Base-by-base conservation (phyloP, 140 eudicot species). In the Stevia rebaudiana region DNA sequence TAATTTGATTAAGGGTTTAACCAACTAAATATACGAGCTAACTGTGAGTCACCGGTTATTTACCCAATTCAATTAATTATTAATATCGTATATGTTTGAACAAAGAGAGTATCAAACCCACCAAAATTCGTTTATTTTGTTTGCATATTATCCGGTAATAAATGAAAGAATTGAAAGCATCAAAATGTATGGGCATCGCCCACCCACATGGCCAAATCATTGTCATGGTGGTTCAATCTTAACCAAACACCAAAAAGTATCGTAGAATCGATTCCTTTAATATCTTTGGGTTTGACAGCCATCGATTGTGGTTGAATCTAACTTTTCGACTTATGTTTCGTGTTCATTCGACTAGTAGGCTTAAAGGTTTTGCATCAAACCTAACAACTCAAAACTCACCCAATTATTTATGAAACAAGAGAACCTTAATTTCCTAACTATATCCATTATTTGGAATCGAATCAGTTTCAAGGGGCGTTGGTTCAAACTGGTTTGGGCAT, bases 161-260 rank as follows among this genome's bases (percentile, higher is more conserved):
- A 50, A 11, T 51, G 16, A 22, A 35, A 51, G 22, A 51, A 22
- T 22, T 51, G 33, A 21, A 51, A 51, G 58, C 58, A 51, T 51
- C 58, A 46, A 46, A 46, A 11, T 44, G 22, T 44, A 44, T 2
- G 50, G 50, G 50, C 41, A 36, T 8, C 25, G 18, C 53, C 53
- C 23, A 47, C 53, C 23, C 59, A 52, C 59, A 52, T 24, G 59
- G 59, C 11, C 17, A 52, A 52, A 54, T 55, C 22, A 55, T 55
- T 30, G n/a, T 55, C 42, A 28, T 30, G 62, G 41, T 55, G 42
- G 42, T 15, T 54, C 36, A 54, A 28, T 54, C 3, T 21, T 54
- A 54, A 28, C 61, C 61, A 54, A 54, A 30, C 23, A 54, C 61
- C 17, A 54, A 54, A 54, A 54, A 54, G 41, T 28, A 41, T 54